Evolutionary conservation across 1,284 basidiomycete genomes (phyloP), one percentile per base, ranked within the genome.

Genomic region (Peniophora sp.): DNA sequence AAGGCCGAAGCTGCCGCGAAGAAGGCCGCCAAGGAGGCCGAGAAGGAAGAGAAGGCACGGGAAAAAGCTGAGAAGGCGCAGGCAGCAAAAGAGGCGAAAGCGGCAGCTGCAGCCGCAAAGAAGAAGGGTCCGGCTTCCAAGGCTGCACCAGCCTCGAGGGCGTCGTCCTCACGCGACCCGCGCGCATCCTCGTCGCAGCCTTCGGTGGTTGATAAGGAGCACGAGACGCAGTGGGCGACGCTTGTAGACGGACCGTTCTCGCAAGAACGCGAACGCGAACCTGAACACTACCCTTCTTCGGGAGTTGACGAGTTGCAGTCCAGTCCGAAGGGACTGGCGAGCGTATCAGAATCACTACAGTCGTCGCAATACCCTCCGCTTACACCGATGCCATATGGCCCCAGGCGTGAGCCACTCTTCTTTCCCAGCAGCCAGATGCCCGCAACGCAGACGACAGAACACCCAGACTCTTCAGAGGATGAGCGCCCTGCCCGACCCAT

Each of bases 261-360:
- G 50, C 34, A 38, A 51, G 23, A 32, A 43, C 10, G 60, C 58
- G 14, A 59, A 62, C 6, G 49, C 48, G 22, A 47, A 35, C 11
- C 49, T 43, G 27, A 32, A 32, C 27, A 32, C 3, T 50, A 50
- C n/a, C 58, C 61, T 14, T 60, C 64, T 12, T 51, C 61, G 3
- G 62, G 59, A 53, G 8, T 68, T 44, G 74, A 77, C 50, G 69
- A 75, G 57, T 56, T 73, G 16, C 60, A 57, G 45, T 62, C 71
- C 51, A 71, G 69, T 48, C 64, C 68, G 25, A 51, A 49, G 19
- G 39, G 38, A 3, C 47, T 41, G 19, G 50, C 34, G 35, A 44
- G 25, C 23, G 27, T n/a, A 50, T 19, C 1, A 35, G 44, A 50
- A 43, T 24, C 51, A 53, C 45, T 32, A 16, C 45, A 44, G 14